These are phyloP conservation scores for Chlamydomonas sphaeroides DNA, from an alignment of 139 green algal species.

Conservation along the genomic window DNA sequence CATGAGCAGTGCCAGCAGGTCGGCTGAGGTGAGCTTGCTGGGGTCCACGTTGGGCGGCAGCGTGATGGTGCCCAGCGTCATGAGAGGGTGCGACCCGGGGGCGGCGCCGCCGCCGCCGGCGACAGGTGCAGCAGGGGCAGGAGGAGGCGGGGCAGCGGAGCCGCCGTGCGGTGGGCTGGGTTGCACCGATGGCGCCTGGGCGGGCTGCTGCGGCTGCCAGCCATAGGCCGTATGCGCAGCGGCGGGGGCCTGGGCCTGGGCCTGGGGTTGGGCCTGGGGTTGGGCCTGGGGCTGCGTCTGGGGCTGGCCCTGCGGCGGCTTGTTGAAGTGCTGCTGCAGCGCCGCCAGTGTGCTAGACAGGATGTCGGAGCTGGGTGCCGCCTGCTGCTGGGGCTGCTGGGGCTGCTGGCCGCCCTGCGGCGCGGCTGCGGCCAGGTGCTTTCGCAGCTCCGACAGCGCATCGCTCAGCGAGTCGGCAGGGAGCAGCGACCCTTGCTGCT, in stretches of 20 bases:
- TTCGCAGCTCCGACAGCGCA: too few species aligned
- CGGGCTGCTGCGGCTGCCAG: background rate
- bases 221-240: too few species aligned
- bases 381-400: background rate
- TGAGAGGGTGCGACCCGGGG: conserved; percentile 1
- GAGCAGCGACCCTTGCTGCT: background rate
- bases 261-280: too few species aligned
- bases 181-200: background rate
- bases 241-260: too few species aligned
- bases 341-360: conserved; percentile 31
- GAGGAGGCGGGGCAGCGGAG: background rate
- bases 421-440: background rate
- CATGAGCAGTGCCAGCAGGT: conserved; percentile 29
- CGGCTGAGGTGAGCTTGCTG: background rate
- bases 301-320: background rate
- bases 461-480: too few species aligned
- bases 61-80: conserved; percentile 38
- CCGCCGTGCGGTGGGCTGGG: background rate
- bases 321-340: conserved; percentile 36
- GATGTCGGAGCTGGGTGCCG: background rate
- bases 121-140: background rate
- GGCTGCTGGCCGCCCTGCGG: background rate
- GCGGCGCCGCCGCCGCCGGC: background rate
- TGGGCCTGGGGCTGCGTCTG: too few species aligned
- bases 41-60: conserved; percentile 34